Evolutionary conservation across 192 early-diverging fungal species (phyloP), one percentile per base, ranked within the genome.

Genomic region (Rhizophagus sp.): DNA sequence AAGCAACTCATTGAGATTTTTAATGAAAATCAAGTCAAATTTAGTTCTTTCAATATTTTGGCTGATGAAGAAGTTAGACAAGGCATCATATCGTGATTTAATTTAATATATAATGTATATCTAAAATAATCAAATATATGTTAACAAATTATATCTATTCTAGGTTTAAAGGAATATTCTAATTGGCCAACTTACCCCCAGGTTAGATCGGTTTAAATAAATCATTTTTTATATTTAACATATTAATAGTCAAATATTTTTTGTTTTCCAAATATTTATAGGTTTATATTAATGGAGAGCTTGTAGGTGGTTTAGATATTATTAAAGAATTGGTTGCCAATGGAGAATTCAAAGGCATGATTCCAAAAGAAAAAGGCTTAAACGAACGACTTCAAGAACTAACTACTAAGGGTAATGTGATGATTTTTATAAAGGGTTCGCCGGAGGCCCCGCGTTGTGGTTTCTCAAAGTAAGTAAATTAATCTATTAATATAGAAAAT

Each of bases 151-250:
- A 8, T 36, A 17, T 17, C 0, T 47, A 13, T 19, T 82, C 41
- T 44, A 85, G 84, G 87, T 34, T 75, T 84, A 50, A 87, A 86
- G 61, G 63, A 69, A 50, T 84, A 85, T 52, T 89, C 91, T 17
- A 89, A 95, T 78, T 99, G 97, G 97, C 97, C 96, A 13, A 99
- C 97, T 27, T 95, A 94, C 83, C 97, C 97, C 30, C 97, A 99
- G 85, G 85, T 85, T 57, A 11, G 44, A 19, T 75, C 2, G 41
- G 27, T 22, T 61, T 57, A 13, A 50, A 52, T 13, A 3, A 5
- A 19, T 34, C 12, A 15, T 75, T 22, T 25, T 61, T 61, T 30
- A 22, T 49, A 47, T 47, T 47, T 52, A 8, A 12, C 57, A 50
- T 17, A 9, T 9, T 33, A 25, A 39, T n/a, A n/a, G n/a, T 61